Conservation (phyloP, 192 early-diverging fungal species). For the Linnemannia zychae region DNA sequence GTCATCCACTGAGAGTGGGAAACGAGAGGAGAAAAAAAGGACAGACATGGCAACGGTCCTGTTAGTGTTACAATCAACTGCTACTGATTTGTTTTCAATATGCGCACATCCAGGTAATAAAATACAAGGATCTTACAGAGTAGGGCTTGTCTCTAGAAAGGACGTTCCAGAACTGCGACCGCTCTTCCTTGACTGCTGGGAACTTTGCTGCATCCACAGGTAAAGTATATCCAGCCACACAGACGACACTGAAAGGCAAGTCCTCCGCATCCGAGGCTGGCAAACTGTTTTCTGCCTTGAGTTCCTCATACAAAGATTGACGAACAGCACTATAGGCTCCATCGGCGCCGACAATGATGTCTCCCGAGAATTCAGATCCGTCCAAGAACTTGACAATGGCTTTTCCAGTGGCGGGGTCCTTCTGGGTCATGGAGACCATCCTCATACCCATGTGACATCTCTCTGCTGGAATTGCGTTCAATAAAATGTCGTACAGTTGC, state of each 20-base stretch:
- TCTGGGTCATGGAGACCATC: neutral
- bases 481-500: neutral
- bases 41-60: no score
- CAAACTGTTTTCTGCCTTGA: neutral
- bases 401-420: neutral
- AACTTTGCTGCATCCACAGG: neutral
- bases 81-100: neutral
- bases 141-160: slow-evolving; percentile 10
- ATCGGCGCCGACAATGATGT: neutral
- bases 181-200: neutral
- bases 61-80: no score
- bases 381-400: neutral
- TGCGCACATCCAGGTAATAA: neutral
- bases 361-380: neutral
- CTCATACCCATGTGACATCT: slow-evolving; percentile 2
- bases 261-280: neutral
- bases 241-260: slow-evolving; percentile 1
- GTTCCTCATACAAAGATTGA: neutral
- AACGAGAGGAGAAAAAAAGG: neutral
- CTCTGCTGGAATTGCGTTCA: neutral
- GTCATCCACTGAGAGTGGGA: slow-evolving; percentile 7
- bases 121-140: slow-evolving; percentile 1
- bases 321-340: neutral
- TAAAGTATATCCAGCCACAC: neutral
- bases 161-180: neutral